Conservation (phyloP, 2,329 filamentous ascomycete species). For the Trichophyton schoenleinii region DNA sequence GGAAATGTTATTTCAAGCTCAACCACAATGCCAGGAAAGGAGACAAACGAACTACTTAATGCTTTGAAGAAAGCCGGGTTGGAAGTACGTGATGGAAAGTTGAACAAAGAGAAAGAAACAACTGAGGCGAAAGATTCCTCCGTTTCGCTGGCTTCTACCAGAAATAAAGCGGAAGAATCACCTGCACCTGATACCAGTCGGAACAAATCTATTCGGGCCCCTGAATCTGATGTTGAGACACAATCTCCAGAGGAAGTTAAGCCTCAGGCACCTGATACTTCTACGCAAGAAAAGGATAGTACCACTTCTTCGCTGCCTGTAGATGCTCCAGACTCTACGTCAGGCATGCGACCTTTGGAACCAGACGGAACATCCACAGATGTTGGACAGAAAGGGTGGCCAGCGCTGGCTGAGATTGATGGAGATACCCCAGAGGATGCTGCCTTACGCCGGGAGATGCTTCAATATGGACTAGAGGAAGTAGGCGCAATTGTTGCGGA, state of each 20-base stretch:
- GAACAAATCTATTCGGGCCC: no score
- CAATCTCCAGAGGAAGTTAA: neutral
- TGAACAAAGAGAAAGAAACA: constrained; percentile 5
- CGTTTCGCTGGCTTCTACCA: neutral
- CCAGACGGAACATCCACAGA: neutral
- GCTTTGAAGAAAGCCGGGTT: constrained; percentile 66
- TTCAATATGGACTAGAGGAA: constrained; percentile 77
- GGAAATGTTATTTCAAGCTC: constrained; percentile 65
- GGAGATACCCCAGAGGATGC: constrained; percentile 67
- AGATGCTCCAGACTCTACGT: constrained; percentile 4
- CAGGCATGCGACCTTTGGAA: neutral
- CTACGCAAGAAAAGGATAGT: neutral
- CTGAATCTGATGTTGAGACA: neutral
- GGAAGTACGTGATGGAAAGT: constrained; percentile 26
- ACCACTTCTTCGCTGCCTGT: neutral
- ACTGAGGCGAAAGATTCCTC: constrained; percentile 5
- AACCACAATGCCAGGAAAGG: constrained; percentile 54
- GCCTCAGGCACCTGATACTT: neutral
- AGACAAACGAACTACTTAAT: constrained; percentile 55
- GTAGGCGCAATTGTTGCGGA: constrained; percentile 88
- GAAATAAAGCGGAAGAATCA: neutral
- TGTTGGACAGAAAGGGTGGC: constrained; percentile 10
- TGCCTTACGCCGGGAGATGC: constrained; percentile 70
- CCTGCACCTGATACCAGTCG: neutral
- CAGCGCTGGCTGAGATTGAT: constrained; percentile 53